Evolutionary conservation across 176 grass and related monocot species (phyloP).

Genomic region (Bothriochloa decipiens): DNA sequence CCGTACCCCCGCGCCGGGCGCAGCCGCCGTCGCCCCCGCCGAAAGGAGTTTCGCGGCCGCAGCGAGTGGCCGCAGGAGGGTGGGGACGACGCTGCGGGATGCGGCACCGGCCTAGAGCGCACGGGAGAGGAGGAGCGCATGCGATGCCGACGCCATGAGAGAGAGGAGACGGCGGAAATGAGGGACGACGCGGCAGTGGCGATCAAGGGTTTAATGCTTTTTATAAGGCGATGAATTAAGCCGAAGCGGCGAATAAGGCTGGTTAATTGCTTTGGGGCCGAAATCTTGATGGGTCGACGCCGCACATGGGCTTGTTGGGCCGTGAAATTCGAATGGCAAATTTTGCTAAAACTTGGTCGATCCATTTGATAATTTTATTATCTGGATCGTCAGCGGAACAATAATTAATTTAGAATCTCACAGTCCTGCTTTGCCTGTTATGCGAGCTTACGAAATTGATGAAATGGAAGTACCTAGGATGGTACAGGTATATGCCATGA

Average conservation of each 20-base stretch:
- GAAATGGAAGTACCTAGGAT: background rate
- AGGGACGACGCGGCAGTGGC: background rate
- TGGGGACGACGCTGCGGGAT: background rate
- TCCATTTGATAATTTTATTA: background rate
- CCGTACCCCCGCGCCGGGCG: constrained; percentile 3
- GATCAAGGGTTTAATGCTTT: constrained; percentile 45
- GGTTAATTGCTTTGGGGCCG: too few relatives aligned
- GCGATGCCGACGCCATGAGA: constrained; percentile 8
- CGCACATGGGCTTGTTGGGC: background rate
- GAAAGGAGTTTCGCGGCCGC: constrained; percentile 6
- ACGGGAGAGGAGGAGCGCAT: constrained; percentile 21
- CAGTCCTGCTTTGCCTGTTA: background rate
- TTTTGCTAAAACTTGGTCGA: background rate
- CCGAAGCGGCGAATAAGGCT: too few relatives aligned
- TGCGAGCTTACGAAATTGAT: background rate
- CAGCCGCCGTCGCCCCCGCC: too few relatives aligned
- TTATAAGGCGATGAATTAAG: too few relatives aligned
- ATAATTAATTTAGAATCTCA: background rate
- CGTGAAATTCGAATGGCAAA: background rate
- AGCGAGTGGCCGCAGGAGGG: constrained; percentile 30
- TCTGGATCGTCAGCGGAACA: background rate
- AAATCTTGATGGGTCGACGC: too few relatives aligned
- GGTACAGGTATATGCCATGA: background rate
- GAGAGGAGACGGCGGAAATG: background rate
- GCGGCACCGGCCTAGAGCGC: constrained; percentile 8